phyloP scores from a whole-genome alignment of 1,139 yeast species.

The Suhomyces coccinellae region DNA sequence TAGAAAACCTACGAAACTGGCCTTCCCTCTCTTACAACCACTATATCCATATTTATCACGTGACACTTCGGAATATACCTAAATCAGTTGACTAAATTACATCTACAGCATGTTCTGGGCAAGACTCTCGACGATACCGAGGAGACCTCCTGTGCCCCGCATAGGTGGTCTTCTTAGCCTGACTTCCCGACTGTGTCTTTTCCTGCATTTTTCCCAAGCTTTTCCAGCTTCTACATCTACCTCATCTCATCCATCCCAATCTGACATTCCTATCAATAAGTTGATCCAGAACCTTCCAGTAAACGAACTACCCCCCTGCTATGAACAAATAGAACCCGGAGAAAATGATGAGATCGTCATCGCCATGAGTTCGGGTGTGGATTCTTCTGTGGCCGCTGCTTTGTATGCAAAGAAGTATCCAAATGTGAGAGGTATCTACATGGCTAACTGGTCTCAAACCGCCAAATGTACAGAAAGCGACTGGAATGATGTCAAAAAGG shows the following conservation, averaged over 20 bases:
- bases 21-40: no score
- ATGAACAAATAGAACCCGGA: constrained; percentile 46
- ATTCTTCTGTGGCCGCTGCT: constrained; percentile 88
- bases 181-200: no score
- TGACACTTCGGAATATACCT: no score
- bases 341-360: constrained; percentile 63
- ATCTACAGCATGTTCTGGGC: no score
- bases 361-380: constrained; percentile 98
- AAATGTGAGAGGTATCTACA: constrained; percentile 76
- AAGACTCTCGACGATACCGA: no score
- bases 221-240: background rate
- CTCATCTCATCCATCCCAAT: background rate
- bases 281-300: constrained; percentile 3
- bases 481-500: constrained; percentile 78
- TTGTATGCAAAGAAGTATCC: constrained; percentile 52
- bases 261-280: background rate
- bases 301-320: constrained; percentile 5
- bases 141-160: no score
- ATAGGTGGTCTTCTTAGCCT: no score
- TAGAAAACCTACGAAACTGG: no score
- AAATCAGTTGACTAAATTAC: no score
- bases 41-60: no score
- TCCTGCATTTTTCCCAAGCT: no score
- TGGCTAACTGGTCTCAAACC: constrained; percentile 87
- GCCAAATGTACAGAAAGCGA: constrained; percentile 80